These are phyloP conservation scores for Geosmithia flava DNA, from an alignment of 2,329 filamentous ascomycete genomes.

Conservation along the genomic window DNA sequence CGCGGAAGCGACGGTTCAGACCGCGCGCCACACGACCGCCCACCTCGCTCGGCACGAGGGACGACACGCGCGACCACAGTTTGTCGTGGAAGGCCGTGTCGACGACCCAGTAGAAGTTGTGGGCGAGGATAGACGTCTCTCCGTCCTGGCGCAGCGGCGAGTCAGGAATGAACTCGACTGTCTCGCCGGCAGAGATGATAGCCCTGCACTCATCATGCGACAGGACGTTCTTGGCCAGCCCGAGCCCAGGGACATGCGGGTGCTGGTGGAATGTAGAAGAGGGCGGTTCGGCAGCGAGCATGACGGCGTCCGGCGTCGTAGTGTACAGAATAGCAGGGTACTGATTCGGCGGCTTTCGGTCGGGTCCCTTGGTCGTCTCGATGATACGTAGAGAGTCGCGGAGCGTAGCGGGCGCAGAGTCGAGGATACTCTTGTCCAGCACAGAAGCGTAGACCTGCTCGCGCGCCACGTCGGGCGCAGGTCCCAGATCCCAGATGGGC, in stretches of 20 bases:
- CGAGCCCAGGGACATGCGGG: constrained; percentile 48
- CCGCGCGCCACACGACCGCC: constrained; percentile 46
- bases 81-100: constrained; percentile 50
- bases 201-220: constrained; percentile 48
- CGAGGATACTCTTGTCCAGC: constrained; percentile 41
- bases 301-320: constrained; percentile 42
- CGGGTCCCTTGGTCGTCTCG: constrained; percentile 45
- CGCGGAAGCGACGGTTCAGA: constrained; percentile 57
- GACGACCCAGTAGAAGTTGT: constrained; percentile 65
- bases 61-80: constrained; percentile 48
- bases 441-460: constrained; percentile 43
- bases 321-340: constrained; percentile 55
- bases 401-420: constrained; percentile 20
- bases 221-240: constrained; percentile 47
- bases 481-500: constrained; percentile 46
- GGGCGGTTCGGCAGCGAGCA: constrained; percentile 29
- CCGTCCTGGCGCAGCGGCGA: constrained; percentile 54
- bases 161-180: constrained; percentile 54
- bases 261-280: constrained; percentile 44
- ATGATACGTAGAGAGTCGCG: constrained; percentile 39
- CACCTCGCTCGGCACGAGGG: constrained; percentile 42
- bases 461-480: constrained; percentile 12
- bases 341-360: constrained; percentile 56
- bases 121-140: constrained; percentile 52
- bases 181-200: constrained; percentile 55